Base-by-base conservation (phyloP, 108 stramenopile species). In the Skeletonema tropicum region DNA sequence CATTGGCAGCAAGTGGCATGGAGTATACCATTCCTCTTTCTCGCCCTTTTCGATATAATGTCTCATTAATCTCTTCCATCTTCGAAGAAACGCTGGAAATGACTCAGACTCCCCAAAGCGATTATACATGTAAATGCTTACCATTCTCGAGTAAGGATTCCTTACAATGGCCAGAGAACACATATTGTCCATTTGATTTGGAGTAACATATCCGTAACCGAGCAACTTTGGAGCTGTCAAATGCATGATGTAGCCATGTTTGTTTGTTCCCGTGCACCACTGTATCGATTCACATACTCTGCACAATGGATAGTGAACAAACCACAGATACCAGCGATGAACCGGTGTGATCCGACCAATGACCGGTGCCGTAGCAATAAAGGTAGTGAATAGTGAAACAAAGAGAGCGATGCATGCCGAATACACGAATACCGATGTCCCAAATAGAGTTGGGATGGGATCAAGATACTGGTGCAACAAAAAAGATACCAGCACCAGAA, bases 131-230 rank as follows among this genome's bases (percentile, higher is more conserved):
- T 89, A 89, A 26, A 89, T 81, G 74, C 71, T 74, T 9, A 90
- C 85, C 87, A 90, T 90, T 48, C 87, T 79, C 19, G 72, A 71
- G 64, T 90, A 90, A 1, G 87, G 89, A 62, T 90, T 87, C n/a
- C 88, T 68, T 9, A 89, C 85, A 41, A 89, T 84, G 82, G 88
- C 84, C 15, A 89, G 62, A 23, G 74, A 73, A 15, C 81, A 83
- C 6, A 85, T 73, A 5, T 61, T 48, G 41, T 83, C 84, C 60
- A 89, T 65, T 64, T 81, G 70, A n/a, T 85, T 62, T 13, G 76
- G 66, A 14, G 70, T 73, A 15, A 89, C 71, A 57, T 86, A 87
- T 25, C 77, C 88, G 58, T 89, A 73, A n/a, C 76, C 78, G 5
- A 89, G 55, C 26, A 87, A 46, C 57, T 89, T 89, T 4, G 55